A percentile compares a stretch with the other conserved stretches of the same genome.
Evolutionary conservation across 257 asterid species (phyloP).

Genomic region (Solanum virginianum): DNA sequence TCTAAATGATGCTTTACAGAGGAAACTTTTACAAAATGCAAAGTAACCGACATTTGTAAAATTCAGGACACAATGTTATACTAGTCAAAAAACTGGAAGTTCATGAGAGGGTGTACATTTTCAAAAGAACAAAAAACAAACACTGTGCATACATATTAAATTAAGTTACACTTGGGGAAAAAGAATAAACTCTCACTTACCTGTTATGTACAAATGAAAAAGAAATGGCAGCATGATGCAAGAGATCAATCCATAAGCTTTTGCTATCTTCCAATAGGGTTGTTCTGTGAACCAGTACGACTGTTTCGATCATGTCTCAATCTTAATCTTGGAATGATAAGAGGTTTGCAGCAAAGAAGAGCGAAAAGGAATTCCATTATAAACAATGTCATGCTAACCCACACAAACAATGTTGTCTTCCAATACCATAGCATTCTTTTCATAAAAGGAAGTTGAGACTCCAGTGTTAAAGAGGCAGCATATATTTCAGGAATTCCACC

Average conservation of each 20-base stretch:
- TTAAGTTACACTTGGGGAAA: background rate
- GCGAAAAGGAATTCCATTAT: conserved; percentile 39
- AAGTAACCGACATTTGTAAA: background rate
- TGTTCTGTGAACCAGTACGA: conserved; percentile 10
- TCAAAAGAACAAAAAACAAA: background rate
- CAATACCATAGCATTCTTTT: conserved; percentile 60
- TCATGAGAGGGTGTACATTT: background rate
- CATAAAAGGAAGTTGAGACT: conserved; percentile 63
- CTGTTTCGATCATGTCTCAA: conserved; percentile 18
- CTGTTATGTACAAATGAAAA: background rate
- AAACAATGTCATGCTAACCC: conserved; percentile 73
- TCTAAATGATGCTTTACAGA: background rate
- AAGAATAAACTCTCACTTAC: background rate
- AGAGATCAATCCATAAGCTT: background rate
- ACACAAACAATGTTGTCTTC: conserved; percentile 65
- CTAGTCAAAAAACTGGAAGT: background rate
- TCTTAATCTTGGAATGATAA: conserved; percentile 49
- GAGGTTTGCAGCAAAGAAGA: conserved; percentile 66
- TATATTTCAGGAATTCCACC: conserved; percentile 83
- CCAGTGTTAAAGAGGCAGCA: conserved; percentile 40
- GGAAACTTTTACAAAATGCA: background rate
- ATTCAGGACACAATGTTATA: background rate
- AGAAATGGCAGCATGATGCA: background rate
- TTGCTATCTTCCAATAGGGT: conserved; percentile 9
- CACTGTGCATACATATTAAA: background rate